A percentile compares a stretch with the other conserved stretches of the same genome.
Conservation (phyloP, 164 flowering plant species). For the Euptelea pleiosperma region DNA sequence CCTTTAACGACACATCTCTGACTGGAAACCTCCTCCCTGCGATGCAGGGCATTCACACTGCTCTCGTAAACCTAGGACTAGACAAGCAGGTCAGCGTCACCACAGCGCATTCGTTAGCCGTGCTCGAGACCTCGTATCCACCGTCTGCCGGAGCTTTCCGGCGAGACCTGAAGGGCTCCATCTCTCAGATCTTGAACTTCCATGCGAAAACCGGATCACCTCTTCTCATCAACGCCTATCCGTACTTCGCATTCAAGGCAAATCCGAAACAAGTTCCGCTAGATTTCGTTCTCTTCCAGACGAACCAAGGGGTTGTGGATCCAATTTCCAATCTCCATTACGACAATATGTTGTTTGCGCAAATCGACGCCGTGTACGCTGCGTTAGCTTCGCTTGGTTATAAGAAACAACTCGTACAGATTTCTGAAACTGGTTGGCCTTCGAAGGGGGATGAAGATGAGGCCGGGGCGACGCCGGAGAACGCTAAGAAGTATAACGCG, state of each 20-base stretch:
- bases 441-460: slow-evolving; percentile 64
- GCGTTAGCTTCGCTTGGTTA: slow-evolving; percentile 45
- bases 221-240: slow-evolving; percentile 69
- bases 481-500: slow-evolving; percentile 58
- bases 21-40: slow-evolving; percentile 47
- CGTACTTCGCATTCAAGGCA: slow-evolving; percentile 69
- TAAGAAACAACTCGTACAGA: slow-evolving; percentile 29
- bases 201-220: slow-evolving; percentile 48
- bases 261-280: slow-evolving; percentile 41
- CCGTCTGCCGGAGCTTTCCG: slow-evolving; percentile 68
- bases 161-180: slow-evolving; percentile 31
- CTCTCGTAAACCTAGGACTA: slow-evolving; percentile 40
- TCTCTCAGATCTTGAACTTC: slow-evolving; percentile 44
- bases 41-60: slow-evolving; percentile 59
- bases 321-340: slow-evolving; percentile 39
- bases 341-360: slow-evolving; percentile 67
- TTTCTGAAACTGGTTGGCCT: slow-evolving; percentile 79
- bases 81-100: slow-evolving; percentile 62
- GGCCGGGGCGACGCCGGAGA: slow-evolving; percentile 51
- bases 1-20: slow-evolving; percentile 47
- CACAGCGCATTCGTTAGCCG: slow-evolving; percentile 59
- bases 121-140: slow-evolving; percentile 61
- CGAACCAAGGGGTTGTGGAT: slow-evolving; percentile 43
- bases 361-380: slow-evolving; percentile 54
- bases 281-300: slow-evolving; percentile 51